These are phyloP conservation scores for Amphirosellinia nigrospora DNA, from an alignment of 495 filamentous ascomycete genomes.

Conservation along the genomic window DNA sequence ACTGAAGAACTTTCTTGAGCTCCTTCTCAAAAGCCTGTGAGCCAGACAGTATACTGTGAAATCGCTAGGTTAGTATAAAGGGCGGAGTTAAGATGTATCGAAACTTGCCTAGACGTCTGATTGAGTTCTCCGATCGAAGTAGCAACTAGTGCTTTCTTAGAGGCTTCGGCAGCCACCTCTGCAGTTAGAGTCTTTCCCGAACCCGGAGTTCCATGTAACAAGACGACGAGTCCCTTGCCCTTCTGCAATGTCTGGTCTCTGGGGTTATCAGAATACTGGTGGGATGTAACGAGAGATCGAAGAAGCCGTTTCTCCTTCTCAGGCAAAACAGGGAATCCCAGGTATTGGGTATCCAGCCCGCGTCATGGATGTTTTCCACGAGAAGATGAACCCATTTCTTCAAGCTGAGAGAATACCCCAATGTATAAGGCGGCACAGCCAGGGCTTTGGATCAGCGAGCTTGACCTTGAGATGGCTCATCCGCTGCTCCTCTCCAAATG, in stretches of 20 bases:
- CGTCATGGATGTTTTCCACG: slow-evolving; percentile 67
- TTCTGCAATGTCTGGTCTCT: slow-evolving; percentile 80
- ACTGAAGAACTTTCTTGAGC: slow-evolving; percentile 80
- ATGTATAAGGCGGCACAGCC: slow-evolving; percentile 62
- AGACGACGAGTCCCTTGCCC: slow-evolving; percentile 59
- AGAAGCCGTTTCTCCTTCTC: slow-evolving; percentile 83
- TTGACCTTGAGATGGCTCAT: slow-evolving; percentile 48
- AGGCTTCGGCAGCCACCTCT: slow-evolving; percentile 42
- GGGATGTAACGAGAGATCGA: slow-evolving; percentile 78
- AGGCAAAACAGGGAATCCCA: slow-evolving; percentile 75
- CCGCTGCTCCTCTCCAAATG: slow-evolving; percentile 37
- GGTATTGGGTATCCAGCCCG: slow-evolving; percentile 75
- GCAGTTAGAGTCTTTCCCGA: slow-evolving; percentile 66
- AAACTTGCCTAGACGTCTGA: slow-evolving; percentile 28
- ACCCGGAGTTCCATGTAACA: slow-evolving; percentile 58
- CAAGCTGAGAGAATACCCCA: slow-evolving; percentile 81
- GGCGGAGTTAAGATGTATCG: neutral
- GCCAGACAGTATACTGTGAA: slow-evolving; percentile 27
- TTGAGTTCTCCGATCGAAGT: slow-evolving; percentile 38
- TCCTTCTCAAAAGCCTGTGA: slow-evolving; percentile 64
- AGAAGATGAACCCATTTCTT: slow-evolving; percentile 86
- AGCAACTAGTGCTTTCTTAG: slow-evolving; percentile 34
- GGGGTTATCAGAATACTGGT: slow-evolving; percentile 46
- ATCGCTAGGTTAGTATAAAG: slow-evolving; percentile 38
- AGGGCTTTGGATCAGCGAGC: slow-evolving; percentile 47